A percentile compares a stretch with the other conserved stretches of the same genome.
Evolutionary conservation across 495 filamentous ascomycete species (phyloP).

Genomic region (Xylaria venustula): DNA sequence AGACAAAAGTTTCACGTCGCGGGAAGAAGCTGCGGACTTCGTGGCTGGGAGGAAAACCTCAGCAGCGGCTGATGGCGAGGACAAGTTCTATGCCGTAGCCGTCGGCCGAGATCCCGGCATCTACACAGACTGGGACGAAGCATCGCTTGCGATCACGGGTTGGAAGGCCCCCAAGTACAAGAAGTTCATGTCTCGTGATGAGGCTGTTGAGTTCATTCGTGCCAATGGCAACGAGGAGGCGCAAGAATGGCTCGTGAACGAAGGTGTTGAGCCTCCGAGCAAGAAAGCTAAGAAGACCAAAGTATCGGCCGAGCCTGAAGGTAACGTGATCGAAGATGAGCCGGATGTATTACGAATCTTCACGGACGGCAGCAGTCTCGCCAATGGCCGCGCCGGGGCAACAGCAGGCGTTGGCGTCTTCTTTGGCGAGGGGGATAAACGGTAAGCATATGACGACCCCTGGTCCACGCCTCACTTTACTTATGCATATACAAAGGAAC

Average conservation of each 20-base stretch:
- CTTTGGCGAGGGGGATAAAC: slow-evolving; percentile 70
- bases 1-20: slow-evolving; percentile 83
- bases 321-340: slow-evolving; percentile 39
- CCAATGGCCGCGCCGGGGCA: slow-evolving; percentile 72
- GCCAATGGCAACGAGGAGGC: slow-evolving; percentile 52
- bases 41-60: slow-evolving; percentile 59
- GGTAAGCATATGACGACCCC: slow-evolving; percentile 49
- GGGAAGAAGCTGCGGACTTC: slow-evolving; percentile 76
- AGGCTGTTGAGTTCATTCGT: slow-evolving; percentile 60
- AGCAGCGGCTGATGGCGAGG: slow-evolving; percentile 16
- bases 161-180: slow-evolving; percentile 77
- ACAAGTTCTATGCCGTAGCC: slow-evolving; percentile 78
- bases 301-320: slow-evolving; percentile 22
- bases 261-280: slow-evolving; percentile 24
- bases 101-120: slow-evolving; percentile 79
- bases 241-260: slow-evolving; percentile 50
- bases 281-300: slow-evolving; percentile 32
- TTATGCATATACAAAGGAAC: slow-evolving; percentile 60
- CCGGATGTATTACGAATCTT: slow-evolving; percentile 68
- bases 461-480: not conserved
- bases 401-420: slow-evolving; percentile 84
- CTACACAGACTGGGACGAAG: slow-evolving; percentile 82
- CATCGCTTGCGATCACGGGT: slow-evolving; percentile 73
- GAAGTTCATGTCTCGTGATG: slow-evolving; percentile 71
- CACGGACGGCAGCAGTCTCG: slow-evolving; percentile 81